Conservation (phyloP, 1,284 basidiomycete genomes). For the Cutaneotrichosporon sp. region DNA sequence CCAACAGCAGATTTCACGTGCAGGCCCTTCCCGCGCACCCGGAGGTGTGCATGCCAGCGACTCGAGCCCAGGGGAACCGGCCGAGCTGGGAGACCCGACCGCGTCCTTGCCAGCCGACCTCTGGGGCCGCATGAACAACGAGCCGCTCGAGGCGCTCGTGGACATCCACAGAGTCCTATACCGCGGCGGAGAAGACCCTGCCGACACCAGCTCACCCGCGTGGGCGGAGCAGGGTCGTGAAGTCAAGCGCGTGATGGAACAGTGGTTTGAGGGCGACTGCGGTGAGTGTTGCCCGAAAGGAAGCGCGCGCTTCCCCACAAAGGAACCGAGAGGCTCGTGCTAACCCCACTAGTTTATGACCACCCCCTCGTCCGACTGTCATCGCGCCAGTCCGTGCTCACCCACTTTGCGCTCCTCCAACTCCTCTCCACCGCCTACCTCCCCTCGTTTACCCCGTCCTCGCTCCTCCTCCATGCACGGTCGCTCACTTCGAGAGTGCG, state of each 20-base stretch:
- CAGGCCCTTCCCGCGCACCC: not conserved
- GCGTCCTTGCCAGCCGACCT: constrained; percentile 8
- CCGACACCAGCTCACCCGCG: constrained; percentile 8
- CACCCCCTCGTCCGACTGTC: constrained; percentile 41
- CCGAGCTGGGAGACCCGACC: constrained; percentile 7
- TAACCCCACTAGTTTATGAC: constrained; percentile 41
- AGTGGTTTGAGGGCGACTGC: constrained; percentile 48
- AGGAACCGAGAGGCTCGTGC: not conserved
- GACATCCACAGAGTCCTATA: constrained; percentile 50
- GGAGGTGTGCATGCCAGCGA: not conserved
- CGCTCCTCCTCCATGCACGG: constrained; percentile 30
- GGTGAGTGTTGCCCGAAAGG: constrained; percentile 28
- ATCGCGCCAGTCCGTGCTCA: constrained; percentile 35
- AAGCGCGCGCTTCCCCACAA: not conserved
- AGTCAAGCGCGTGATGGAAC: constrained; percentile 40
- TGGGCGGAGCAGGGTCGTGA: constrained; percentile 38
- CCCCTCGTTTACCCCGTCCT: constrained; percentile 33
- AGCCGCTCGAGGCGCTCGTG: constrained; percentile 42
- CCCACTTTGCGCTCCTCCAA: constrained; percentile 40
- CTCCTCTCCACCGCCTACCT: constrained; percentile 37
- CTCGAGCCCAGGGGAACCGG: constrained; percentile 5
- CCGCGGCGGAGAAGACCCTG: constrained; percentile 37
- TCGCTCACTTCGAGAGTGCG: constrained; percentile 23
- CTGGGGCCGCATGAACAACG: constrained; percentile 15
- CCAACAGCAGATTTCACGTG: constrained; percentile 7